phyloP scores from a whole-genome alignment of 805 yeast genomes.

The Cyberlindnera sargentensis region DNA sequence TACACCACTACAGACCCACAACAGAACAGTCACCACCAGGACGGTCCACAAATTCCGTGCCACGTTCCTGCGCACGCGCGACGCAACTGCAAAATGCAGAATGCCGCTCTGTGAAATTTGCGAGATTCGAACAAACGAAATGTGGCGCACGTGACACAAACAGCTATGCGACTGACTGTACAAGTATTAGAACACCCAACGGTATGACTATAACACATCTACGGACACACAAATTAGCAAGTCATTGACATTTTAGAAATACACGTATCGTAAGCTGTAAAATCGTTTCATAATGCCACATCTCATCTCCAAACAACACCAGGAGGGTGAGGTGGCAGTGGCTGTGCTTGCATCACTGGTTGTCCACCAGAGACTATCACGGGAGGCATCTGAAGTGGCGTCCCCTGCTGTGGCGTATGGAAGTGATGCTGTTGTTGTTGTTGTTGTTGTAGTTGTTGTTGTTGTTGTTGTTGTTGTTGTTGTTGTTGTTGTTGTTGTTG shows the following conservation, averaged over 20 bases:
- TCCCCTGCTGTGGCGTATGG: conserved; percentile 3
- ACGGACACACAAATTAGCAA: neutral
- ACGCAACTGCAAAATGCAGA: no score
- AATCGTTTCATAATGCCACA: neutral
- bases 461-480: conserved; percentile 4
- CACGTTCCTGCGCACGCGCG: no score
- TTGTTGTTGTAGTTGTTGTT: conserved; percentile 1
- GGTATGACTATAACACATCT: neutral
- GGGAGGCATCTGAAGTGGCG: neutral
- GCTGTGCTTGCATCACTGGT: conserved; percentile 3
- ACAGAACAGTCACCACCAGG: no score
- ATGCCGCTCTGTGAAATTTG: no score
- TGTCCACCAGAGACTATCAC: neutral
- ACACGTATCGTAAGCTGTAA: neutral
- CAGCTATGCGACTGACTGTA: no score
- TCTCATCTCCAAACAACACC: conserved; percentile 11
- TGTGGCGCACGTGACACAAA: no score
- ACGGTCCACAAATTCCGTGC: no score
- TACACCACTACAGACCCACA: no score
- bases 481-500: conserved; percentile 2
- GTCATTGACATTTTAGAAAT: neutral
- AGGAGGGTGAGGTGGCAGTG: conserved; percentile 6
- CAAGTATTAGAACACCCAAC: no score
- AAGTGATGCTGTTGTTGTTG: neutral
- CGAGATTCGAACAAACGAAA: no score